Evolutionary conservation across 257 asterid species (phyloP).

Genomic region (Thymus quinquecostatus): DNA sequence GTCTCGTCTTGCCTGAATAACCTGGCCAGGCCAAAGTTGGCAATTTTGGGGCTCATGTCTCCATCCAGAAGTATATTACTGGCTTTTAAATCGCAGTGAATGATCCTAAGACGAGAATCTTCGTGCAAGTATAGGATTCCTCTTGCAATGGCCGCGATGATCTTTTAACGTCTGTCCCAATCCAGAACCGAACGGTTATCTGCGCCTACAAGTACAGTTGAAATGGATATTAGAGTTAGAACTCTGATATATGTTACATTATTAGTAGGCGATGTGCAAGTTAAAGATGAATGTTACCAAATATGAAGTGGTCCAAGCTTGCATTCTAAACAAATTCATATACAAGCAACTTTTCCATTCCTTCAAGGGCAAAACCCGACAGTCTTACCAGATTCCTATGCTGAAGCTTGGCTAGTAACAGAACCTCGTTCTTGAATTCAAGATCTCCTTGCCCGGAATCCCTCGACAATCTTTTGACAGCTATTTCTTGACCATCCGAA

Average conservation of each 20-base stretch:
- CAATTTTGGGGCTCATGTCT: conserved; percentile 53
- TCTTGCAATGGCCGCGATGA: conserved; percentile 45
- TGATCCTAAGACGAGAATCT: conserved; percentile 48
- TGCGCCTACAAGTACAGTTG: no score
- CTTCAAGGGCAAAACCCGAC: conserved; percentile 38
- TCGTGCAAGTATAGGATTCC: conserved; percentile 57
- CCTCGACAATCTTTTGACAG: conserved; percentile 40
- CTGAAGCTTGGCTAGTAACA: conserved; percentile 38
- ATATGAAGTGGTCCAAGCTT: conserved; percentile 42
- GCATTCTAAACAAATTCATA: conserved; percentile 40
- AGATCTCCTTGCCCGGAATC: conserved; percentile 39
- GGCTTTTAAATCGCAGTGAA: conserved; percentile 55
- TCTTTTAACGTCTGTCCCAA: conserved; percentile 50
- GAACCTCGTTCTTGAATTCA: conserved; percentile 47
- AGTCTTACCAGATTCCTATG: conserved; percentile 41
- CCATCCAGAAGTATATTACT: conserved; percentile 50
- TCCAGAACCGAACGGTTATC: conserved; percentile 26
- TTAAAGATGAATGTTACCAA: conserved; percentile 30
- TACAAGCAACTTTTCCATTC: conserved; percentile 34
- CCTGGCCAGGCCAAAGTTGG: conserved; percentile 63
- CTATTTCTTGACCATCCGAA: conserved; percentile 38
- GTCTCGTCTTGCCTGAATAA: conserved; percentile 45
- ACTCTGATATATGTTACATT: no score
- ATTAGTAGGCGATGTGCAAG: no score
- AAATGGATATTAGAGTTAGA: no score